phyloP scores from a whole-genome alignment of 495 filamentous ascomycete species.

The Achaetomiella virescens region DNA sequence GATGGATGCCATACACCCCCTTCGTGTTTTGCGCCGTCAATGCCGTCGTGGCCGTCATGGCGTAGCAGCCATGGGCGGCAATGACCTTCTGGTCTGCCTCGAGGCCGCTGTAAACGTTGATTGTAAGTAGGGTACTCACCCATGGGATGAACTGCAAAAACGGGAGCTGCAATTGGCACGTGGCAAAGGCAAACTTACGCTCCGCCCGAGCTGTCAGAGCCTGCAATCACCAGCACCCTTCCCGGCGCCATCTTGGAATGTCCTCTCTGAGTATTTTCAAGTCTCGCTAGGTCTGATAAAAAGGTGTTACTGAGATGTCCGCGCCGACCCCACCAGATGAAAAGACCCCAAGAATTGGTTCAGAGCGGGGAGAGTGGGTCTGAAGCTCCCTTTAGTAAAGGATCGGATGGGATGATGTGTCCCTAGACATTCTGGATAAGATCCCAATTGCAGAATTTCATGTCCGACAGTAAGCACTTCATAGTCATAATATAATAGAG shows the following conservation, averaged over 20 bases:
- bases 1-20: slow-evolving; percentile 75
- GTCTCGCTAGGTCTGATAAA: neutral
- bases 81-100: slow-evolving; percentile 96
- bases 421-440: neutral
- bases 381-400: neutral
- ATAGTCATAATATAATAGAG: neutral
- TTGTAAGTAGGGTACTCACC: slow-evolving; percentile 6
- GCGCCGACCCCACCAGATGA: too few relatives aligned
- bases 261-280: neutral
- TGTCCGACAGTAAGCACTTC: neutral
- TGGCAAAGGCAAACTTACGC: slow-evolving; percentile 52
- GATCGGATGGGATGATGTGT: neutral
- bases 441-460: neutral
- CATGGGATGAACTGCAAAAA: neutral
- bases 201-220: slow-evolving; percentile 86
- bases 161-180: neutral
- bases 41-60: slow-evolving; percentile 93
- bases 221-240: slow-evolving; percentile 74
- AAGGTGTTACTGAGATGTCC: too few relatives aligned
- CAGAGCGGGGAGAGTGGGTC: slow-evolving; percentile 13
- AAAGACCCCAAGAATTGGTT: neutral
- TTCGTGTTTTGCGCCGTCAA: slow-evolving; percentile 91
- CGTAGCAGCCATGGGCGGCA: slow-evolving; percentile 85
- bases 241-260: slow-evolving; percentile 25
- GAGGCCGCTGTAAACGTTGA: slow-evolving; percentile 59